These are phyloP conservation scores for Colletotrichum coccodes DNA, from an alignment of 2,329 filamentous ascomycete genomes.

Conservation along the genomic window DNA sequence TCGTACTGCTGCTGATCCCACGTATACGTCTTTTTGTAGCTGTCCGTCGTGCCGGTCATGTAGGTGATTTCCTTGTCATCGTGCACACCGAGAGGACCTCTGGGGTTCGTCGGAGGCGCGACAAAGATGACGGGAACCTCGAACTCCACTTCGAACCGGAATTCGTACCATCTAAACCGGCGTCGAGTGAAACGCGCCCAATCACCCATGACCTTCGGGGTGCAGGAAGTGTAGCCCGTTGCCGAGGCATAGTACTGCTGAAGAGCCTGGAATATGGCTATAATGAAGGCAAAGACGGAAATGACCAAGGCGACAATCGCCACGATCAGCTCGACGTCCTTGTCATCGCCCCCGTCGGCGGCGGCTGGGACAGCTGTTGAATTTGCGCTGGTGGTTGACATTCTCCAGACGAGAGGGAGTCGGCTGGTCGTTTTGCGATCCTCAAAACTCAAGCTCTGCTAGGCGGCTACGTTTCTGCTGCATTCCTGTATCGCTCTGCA, in stretches of 20 bases:
- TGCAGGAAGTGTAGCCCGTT: slow-evolving; percentile 21
- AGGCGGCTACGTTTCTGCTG: too few species aligned
- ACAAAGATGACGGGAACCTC: slow-evolving; percentile 29
- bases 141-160: slow-evolving; percentile 29
- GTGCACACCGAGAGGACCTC: slow-evolving; percentile 11
- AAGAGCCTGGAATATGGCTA: slow-evolving; percentile 27
- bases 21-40: slow-evolving; percentile 22
- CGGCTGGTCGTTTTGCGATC: background rate
- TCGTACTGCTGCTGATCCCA: slow-evolving; percentile 21
- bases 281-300: slow-evolving; percentile 27
- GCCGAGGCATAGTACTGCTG: slow-evolving; percentile 28
- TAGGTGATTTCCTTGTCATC: slow-evolving; percentile 22
- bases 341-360: background rate
- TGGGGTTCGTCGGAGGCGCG: slow-evolving; percentile 12
- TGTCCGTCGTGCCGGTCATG: slow-evolving; percentile 22
- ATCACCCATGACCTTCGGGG: slow-evolving; percentile 19
- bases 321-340: slow-evolving; percentile 18
- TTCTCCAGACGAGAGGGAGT: background rate
- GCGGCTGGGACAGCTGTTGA: background rate
- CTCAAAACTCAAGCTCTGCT: background rate
- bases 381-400: slow-evolving; percentile 3
- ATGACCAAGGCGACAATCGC: slow-evolving; percentile 25
- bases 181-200: slow-evolving; percentile 25
- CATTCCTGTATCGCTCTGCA: background rate
- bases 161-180: slow-evolving; percentile 29